phyloP scores from a whole-genome alignment of 2,329 filamentous ascomycete genomes.

The Fusarium nurragi region DNA sequence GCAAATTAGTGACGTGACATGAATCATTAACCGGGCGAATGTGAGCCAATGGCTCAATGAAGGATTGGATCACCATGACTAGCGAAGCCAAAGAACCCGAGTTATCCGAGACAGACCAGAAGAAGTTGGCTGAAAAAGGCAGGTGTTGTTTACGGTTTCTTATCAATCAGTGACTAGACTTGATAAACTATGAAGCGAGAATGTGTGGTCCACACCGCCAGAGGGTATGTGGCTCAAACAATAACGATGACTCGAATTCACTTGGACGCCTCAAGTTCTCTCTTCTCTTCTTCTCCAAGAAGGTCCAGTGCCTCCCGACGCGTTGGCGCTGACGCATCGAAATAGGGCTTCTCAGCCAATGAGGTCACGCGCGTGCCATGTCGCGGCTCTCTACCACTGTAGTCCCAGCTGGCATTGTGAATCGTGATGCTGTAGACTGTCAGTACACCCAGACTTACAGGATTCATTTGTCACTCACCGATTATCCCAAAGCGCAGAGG shows the following conservation, averaged over 20 bases:
- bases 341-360: conserved; percentile 76
- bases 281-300: conserved; percentile 64
- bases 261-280: conserved; percentile 37
- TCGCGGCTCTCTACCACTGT: conserved; percentile 71
- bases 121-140: not conserved
- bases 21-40: not conserved
- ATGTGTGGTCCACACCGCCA: not conserved
- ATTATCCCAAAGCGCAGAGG: conserved; percentile 77
- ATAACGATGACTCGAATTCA: not conserved
- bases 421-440: conserved; percentile 67
- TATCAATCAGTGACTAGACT: not conserved
- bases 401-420: conserved; percentile 79
- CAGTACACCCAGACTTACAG: not conserved
- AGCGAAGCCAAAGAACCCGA: not conserved
- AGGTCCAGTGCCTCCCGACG: conserved; percentile 72
- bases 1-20: not conserved
- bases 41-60: not conserved
- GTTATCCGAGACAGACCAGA: not conserved
- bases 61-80: not conserved
- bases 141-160: not conserved
- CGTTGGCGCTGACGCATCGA: conserved; percentile 70
- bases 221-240: not conserved
- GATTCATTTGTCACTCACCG: conserved; percentile 51
- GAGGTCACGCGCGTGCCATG: conserved; percentile 78
- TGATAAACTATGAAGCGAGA: not conserved